Base-by-base conservation (phyloP, 768 basidiomycete genomes). In the Xerocomus spinulosus region DNA sequence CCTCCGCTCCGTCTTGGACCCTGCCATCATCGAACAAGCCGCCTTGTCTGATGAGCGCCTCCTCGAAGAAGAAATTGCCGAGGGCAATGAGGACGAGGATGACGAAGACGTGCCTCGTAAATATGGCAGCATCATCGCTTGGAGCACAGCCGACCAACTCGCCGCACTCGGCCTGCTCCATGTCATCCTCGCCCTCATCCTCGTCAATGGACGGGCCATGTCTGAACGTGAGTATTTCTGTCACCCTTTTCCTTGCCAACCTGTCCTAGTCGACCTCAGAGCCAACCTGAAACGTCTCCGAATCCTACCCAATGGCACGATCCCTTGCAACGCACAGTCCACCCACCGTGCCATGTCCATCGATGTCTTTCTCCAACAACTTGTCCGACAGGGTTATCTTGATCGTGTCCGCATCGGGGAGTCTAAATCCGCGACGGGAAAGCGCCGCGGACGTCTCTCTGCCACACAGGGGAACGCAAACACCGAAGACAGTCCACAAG, bases 171-270 rank as follows among this genome's bases (percentile, higher is more conserved):
- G 92, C 8, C 67, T 96, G 5, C 73, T 93, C 13, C 86, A 91
- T 46, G 80, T 90, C 14, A 76, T 98, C 30, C 78, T 97, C 9
- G 81, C 85, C 0, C 71, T 96, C 20, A 82, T 98, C 39, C 73
- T 98, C n/a, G 86, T 85, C 36, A 83, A 80, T 53, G 90, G 90
- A 37, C 72, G 85, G 9, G 76, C 80, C 13, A 73, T 96, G 15
- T 72, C 74, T 23, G 92, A 96, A 57, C 66, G 93, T 93, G 57
- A 28, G 64, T 57, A 3, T 42, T 32, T n/a, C n/a, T n/a, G n/a
- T n/a, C n/a, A n/a, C 21, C 21, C 25, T 5, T 8, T 25, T 7
- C 15, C 36, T 52, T 23, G 50, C 25, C 37, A 17, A 20, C 17
- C 8, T 32, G 20, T 43, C 9, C 17, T 56, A 94, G 92, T 75